Conservation (phyloP, 2,329 filamentous ascomycete species). For the Dendrostoma leiphaemia region DNA sequence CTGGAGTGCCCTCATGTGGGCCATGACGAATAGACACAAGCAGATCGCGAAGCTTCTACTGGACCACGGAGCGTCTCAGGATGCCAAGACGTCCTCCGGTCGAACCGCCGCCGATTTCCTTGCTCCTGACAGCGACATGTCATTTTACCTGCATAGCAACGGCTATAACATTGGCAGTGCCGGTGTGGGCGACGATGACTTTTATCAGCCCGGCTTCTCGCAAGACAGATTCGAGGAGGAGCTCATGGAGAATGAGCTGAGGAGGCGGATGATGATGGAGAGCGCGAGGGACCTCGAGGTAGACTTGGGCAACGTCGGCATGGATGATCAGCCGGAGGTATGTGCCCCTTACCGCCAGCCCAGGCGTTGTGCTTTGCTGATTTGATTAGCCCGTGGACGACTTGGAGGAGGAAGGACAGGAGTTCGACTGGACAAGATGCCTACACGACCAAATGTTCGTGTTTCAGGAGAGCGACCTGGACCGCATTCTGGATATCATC, state of each 20-base stretch:
- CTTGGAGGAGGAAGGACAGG: conserved; percentile 82
- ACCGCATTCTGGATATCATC: conserved; percentile 88
- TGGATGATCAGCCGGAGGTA: conserved; percentile 93
- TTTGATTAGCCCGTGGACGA: conserved; percentile 64
- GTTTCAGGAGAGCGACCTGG: conserved; percentile 91
- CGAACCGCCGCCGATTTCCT: conserved; percentile 96
- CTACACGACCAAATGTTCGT: conserved; percentile 99
- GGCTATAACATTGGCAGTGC: conserved; percentile 85
- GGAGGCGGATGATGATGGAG: conserved; percentile 98
- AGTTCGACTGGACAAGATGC: conserved; percentile 94
- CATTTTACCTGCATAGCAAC: conserved; percentile 90
- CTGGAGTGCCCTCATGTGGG: conserved; percentile 99
- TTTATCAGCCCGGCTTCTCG: conserved; percentile 87
- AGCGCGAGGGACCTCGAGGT: conserved; percentile 96
- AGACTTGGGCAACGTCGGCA: conserved; percentile 89
- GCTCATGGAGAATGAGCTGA: conserved; percentile 93
- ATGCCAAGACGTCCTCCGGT: conserved; percentile 91
- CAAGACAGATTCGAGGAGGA: conserved; percentile 97
- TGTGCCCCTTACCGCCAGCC: conserved; percentile 1
- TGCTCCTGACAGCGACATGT: conserved; percentile 92
- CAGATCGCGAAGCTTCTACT: conserved; percentile 89
- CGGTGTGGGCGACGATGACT: conserved; percentile 75
- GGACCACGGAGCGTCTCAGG: conserved; percentile 91
- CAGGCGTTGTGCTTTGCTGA: background rate
- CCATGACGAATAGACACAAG: conserved; percentile 98